Percentiles rank a stretch among this genome's conserved stretches.
Evolutionary conservation across 2,329 filamentous ascomycete genomes (phyloP).

Genomic region (Alternaria sp.): DNA sequence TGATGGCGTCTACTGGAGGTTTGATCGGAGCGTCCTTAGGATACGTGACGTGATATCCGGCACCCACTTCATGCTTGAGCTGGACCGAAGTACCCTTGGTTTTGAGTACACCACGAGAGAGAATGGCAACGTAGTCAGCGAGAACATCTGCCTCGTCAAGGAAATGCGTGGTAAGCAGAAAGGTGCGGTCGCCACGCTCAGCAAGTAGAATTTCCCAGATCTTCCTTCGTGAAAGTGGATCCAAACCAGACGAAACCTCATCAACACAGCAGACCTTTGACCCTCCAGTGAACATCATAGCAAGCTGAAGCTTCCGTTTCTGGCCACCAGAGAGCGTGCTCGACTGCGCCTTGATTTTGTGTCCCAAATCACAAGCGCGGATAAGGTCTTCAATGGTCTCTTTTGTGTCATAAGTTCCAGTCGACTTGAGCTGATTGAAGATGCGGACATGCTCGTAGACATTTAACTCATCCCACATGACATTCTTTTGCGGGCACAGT

Average conservation of each 20-base stretch:
- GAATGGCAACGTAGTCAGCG: constrained; percentile 85
- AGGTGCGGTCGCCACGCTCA: constrained; percentile 81
- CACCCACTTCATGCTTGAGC: constrained; percentile 81
- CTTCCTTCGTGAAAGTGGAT: constrained; percentile 85
- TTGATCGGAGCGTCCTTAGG: constrained; percentile 55
- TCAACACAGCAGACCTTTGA: constrained; percentile 89
- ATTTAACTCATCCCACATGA: constrained; percentile 88
- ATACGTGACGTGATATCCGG: constrained; percentile 76
- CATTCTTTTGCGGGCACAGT: constrained; percentile 91
- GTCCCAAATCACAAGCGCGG: constrained; percentile 73
- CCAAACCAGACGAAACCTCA: constrained; percentile 87
- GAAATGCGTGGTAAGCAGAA: constrained; percentile 91
- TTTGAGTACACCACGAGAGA: constrained; percentile 84
- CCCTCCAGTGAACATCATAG: constrained; percentile 94
- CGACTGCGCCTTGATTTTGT: constrained; percentile 75
- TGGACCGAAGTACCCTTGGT: constrained; percentile 85
- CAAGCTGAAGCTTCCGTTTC: constrained; percentile 89
- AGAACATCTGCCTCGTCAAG: constrained; percentile 91
- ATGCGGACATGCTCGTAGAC: constrained; percentile 85
- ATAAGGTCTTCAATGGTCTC: constrained; percentile 71
- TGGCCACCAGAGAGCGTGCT: constrained; percentile 88
- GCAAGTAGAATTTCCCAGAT: constrained; percentile 93
- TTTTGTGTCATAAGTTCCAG: constrained; percentile 60
- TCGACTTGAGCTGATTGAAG: constrained; percentile 82
- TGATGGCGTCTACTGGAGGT: constrained; percentile 54